Evolutionary conservation across 306 rosid genomes (phyloP), one percentile per base, ranked within the genome.

Genomic region (Cucurbita maxima): DNA sequence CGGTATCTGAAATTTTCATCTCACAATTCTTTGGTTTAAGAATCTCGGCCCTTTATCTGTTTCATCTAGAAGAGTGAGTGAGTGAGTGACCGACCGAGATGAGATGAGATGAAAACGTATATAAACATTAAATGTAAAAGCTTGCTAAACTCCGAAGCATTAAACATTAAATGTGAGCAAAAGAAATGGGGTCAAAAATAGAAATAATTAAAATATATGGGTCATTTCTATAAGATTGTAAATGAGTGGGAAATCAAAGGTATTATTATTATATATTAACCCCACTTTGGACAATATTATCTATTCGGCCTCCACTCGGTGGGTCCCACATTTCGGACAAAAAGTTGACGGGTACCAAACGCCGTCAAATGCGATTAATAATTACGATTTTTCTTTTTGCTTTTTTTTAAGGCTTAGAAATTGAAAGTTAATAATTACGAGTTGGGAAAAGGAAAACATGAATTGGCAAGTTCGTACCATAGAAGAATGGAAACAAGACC

Each of bases 351-450:
- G 18, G 38, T 7, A 1, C 53, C 22, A 43, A 66, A 66, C 72
- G 72, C 54, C 72, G 72, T 66, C 45, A 66, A 66, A 66, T 13
- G 40, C 12, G 38, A 43, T 12, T 43, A 40, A 44, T 66, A 43
- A 66, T 66, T 66, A 66, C 52, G 16, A 63, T 63, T 63, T 63
- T 16, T 15, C 4, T 38, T 16, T 38, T 16, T 25, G 2, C 2
- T 14, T 60, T 1, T 60, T 34, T 3, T 22, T 18, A 64, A 41
- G 36, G 71, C 34, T 19, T 64, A 10, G n/a, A 64, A 66, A 66
- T 66, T 66, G 40, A 45, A 66, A 66, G 72, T 5, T 66, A 66
- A 66, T 66, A 66, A 66, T 66, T 66, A 66, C 72, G 38, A 66
- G 72, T 44, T 44, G 54, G 72, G 72, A 11, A 66, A 66, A 66